phyloP scores from a whole-genome alignment of 257 asterid genomes.

The Fraxinus anomala region DNA sequence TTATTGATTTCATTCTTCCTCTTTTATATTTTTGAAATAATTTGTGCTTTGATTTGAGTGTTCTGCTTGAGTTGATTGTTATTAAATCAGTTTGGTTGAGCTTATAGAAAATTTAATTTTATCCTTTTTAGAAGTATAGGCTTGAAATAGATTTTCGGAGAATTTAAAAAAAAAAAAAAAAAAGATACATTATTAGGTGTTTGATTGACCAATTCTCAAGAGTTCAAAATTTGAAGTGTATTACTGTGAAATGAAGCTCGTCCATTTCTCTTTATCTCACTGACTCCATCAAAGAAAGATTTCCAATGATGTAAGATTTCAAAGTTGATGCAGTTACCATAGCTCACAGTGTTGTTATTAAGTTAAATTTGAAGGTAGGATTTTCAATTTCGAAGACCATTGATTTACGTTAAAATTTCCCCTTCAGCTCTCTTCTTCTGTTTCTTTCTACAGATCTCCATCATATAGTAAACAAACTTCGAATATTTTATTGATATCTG shows the following conservation, averaged over 20 bases:
- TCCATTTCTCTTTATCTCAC: neutral
- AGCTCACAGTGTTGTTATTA: neutral
- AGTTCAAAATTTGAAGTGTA: neutral
- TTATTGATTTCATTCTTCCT: neutral
- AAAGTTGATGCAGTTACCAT: neutral
- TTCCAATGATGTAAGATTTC: neutral
- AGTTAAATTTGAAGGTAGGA: neutral
- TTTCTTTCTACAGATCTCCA: neutral
- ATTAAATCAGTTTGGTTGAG: neutral
- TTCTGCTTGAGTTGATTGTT: neutral
- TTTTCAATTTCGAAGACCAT: neutral
- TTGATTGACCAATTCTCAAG: neutral
- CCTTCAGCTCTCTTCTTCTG: neutral
- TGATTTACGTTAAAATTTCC: neutral
- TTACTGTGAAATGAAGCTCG: neutral
- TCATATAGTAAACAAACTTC: neutral
- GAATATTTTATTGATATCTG: neutral
- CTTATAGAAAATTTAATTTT: neutral
- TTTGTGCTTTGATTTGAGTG: conserved; percentile 17
- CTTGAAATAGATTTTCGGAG: neutral
- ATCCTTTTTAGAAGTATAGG: neutral
- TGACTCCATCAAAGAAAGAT: neutral
- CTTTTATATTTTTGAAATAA: neutral
- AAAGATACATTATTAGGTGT: neutral
- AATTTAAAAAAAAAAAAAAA: neutral